Evolutionary conservation across 2,329 filamentous ascomycete species (phyloP).

Genomic region (Apiospora koreana): DNA sequence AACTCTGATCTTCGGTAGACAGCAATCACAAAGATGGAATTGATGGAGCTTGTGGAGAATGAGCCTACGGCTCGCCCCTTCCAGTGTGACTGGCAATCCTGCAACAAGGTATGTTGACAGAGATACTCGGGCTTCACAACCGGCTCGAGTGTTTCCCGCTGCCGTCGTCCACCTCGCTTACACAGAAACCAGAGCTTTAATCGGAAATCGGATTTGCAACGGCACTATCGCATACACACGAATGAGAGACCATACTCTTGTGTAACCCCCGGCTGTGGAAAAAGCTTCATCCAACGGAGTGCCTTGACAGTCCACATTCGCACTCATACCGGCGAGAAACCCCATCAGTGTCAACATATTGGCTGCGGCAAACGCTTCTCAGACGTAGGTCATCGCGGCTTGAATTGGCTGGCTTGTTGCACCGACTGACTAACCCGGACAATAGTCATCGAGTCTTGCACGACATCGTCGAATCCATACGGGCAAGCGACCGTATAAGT

Average conservation of each 20-base stretch:
- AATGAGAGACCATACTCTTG: conserved; percentile 70
- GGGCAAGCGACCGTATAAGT: conserved; percentile 67
- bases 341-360: conserved; percentile 65
- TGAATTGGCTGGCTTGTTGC: not conserved
- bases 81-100: conserved; percentile 63
- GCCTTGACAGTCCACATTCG: conserved; percentile 71
- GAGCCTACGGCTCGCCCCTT: conserved; percentile 64
- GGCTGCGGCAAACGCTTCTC: conserved; percentile 71
- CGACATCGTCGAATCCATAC: conserved; percentile 67
- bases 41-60: conserved; percentile 66
- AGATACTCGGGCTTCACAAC: not conserved
- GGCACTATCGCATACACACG: conserved; percentile 72
- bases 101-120: conserved; percentile 55
- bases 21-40: conserved; percentile 50
- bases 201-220: conserved; percentile 69
- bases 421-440: conserved; percentile 31
- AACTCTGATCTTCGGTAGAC: not conserved
- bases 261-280: conserved; percentile 60
- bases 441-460: conserved; percentile 64
- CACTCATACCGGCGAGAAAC: conserved; percentile 72
- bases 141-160: not conserved
- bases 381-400: conserved; percentile 53
- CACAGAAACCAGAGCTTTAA: conserved; percentile 63
- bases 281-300: conserved; percentile 72
- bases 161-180: conserved; percentile 17